These are phyloP conservation scores for Tulasnella sp. DNA, from an alignment of 768 basidiomycete species.

Conservation along the genomic window DNA sequence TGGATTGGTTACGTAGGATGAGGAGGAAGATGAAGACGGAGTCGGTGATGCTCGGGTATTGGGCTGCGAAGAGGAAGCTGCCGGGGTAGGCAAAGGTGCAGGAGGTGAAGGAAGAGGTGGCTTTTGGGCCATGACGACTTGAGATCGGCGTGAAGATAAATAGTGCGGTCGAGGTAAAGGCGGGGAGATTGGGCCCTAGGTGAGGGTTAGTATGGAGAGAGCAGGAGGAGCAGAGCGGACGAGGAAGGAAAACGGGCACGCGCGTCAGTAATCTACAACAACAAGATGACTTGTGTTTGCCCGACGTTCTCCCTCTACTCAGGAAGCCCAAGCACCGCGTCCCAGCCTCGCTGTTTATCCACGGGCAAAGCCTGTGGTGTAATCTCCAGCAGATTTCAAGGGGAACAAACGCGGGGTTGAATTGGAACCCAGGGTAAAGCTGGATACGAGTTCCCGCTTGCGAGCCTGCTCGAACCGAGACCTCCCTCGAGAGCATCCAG, in stretches of 20 bases:
- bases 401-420: conserved; percentile 3
- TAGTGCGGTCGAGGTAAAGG: not conserved
- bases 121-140: not conserved
- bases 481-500: conserved; percentile 6
- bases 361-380: not conserved
- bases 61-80: not conserved
- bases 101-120: not conserved
- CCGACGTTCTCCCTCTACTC: not conserved
- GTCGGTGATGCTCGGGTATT: not conserved
- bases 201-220: not conserved
- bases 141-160: not conserved
- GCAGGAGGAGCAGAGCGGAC: not conserved
- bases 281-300: not conserved
- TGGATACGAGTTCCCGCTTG: conserved; percentile 1
- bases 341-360: not conserved
- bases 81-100: not conserved
- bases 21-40: not conserved
- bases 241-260: not conserved
- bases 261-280: not conserved
- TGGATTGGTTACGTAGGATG: not conserved
- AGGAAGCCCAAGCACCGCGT: not conserved
- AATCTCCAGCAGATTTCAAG: not conserved
- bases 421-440: conserved; percentile 8
- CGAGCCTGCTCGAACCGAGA: conserved; percentile 8
- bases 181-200: conserved; percentile 4